Percentiles rank a stretch among this genome's conserved stretches.
These are phyloP conservation scores for Vicia sativa DNA, from an alignment of 306 rosid genomes.

Conservation along the genomic window DNA sequence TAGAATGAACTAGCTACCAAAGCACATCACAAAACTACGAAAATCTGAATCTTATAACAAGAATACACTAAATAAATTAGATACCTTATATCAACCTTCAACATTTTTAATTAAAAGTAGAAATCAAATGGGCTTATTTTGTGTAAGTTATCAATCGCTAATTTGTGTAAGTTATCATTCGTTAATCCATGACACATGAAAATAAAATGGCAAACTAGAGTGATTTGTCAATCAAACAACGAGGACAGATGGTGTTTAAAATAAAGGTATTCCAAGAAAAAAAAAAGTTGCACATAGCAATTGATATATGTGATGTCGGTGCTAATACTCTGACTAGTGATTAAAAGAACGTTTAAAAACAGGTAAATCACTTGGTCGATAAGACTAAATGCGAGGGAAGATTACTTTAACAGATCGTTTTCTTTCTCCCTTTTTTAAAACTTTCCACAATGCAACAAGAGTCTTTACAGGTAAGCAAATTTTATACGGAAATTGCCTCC, in stretches of 20 bases:
- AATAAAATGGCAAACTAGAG: slow-evolving; percentile 20
- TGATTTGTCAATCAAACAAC: slow-evolving; percentile 31
- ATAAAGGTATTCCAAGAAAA: not conserved
- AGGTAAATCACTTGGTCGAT: slow-evolving; percentile 19
- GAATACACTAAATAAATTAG: slow-evolving; percentile 16
- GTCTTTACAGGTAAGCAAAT: slow-evolving; percentile 18
- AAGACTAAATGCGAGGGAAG: not conserved
- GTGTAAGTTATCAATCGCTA: slow-evolving; percentile 8
- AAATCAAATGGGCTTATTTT: slow-evolving; percentile 18
- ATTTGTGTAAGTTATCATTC: slow-evolving; percentile 17
- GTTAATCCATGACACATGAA: not conserved
- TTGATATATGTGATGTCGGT: not conserved
- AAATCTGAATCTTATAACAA: slow-evolving; percentile 15
- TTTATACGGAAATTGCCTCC: slow-evolving; percentile 15
- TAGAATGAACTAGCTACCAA: slow-evolving; percentile 49
- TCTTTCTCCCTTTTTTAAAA: slow-evolving; percentile 18
- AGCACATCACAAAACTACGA: slow-evolving; percentile 30
- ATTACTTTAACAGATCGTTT: slow-evolving; percentile 13
- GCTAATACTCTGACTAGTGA: slow-evolving; percentile 4
- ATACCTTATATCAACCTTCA: slow-evolving; percentile 15
- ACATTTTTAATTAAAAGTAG: slow-evolving; percentile 25
- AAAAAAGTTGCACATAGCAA: slow-evolving; percentile 19
- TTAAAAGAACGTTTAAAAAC: slow-evolving; percentile 24
- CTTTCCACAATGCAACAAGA: slow-evolving; percentile 32
- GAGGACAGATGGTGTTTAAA: not conserved